Evolutionary conservation across 2,329 filamentous ascomycete species (phyloP).

Genomic region (Passalora sequoiae): DNA sequence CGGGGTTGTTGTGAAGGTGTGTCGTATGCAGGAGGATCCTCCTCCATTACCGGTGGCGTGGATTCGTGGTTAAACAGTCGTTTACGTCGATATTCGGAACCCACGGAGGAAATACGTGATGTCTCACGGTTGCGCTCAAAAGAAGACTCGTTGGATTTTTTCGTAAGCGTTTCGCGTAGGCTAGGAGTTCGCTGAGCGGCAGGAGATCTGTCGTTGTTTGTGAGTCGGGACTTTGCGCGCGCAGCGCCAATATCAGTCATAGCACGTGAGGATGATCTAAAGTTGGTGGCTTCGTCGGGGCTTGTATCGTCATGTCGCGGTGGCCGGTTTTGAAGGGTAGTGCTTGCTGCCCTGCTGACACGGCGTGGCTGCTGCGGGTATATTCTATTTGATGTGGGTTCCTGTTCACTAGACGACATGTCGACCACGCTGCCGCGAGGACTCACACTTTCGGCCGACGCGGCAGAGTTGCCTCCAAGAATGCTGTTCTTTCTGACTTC

Average conservation of each 20-base stretch:
- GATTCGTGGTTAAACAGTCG: constrained; percentile 9
- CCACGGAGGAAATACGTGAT: constrained; percentile 1
- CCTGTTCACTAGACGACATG: constrained; percentile 26
- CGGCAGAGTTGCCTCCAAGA: constrained; percentile 20
- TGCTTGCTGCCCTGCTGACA: constrained; percentile 36
- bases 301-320: constrained; percentile 26
- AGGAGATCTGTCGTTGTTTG: constrained; percentile 14
- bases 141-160: constrained; percentile 14
- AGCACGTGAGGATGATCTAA: constrained; percentile 45
- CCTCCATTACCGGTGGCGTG: constrained; percentile 9
- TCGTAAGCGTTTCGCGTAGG: constrained; percentile 14
- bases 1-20: constrained; percentile 12
- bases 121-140: constrained; percentile 11
- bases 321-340: constrained; percentile 34
- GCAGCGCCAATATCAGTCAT: constrained; percentile 42
- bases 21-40: constrained; percentile 9
- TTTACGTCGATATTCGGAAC: constrained; percentile 5
- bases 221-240: constrained; percentile 21
- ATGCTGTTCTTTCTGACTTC: constrained; percentile 42
- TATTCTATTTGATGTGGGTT: constrained; percentile 25
- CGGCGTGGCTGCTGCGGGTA: constrained; percentile 25
- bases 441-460: constrained; percentile 21
- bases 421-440: constrained; percentile 31
- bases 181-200: constrained; percentile 11
- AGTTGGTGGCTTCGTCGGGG: constrained; percentile 35